Conservation (phyloP, 1,284 basidiomycete genomes). For the Sporisorium scitamineum region DNA sequence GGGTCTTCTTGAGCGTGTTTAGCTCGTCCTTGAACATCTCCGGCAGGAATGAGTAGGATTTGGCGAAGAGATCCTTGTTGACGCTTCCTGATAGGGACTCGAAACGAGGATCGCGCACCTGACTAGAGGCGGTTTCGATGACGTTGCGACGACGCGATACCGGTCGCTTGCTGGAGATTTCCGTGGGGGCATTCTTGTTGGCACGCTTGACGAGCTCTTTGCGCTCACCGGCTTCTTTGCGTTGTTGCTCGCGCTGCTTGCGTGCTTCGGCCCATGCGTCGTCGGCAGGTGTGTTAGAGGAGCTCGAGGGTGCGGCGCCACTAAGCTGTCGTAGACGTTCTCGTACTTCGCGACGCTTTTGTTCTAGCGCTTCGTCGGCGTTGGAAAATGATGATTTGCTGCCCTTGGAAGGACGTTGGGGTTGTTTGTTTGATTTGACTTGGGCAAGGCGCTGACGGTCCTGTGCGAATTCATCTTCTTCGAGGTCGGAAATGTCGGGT, state of each 20-base stretch:
- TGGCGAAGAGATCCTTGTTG: constrained; percentile 77
- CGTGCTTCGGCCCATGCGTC: constrained; percentile 18
- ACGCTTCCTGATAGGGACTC: constrained; percentile 80
- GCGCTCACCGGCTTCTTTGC: constrained; percentile 25
- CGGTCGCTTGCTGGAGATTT: constrained; percentile 85
- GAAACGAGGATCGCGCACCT: constrained; percentile 90
- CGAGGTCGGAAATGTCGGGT: constrained; percentile 41
- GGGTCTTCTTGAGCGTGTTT: constrained; percentile 75
- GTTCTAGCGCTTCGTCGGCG: constrained; percentile 32
- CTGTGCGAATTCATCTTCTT: constrained; percentile 57
- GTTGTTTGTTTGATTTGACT: constrained; percentile 34
- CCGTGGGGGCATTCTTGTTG: constrained; percentile 91
- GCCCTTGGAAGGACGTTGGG: constrained; percentile 6
- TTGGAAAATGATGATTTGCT: not conserved
- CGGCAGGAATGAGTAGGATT: constrained; percentile 83
- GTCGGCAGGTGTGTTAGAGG: constrained; percentile 3
- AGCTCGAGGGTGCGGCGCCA: constrained; percentile 10
- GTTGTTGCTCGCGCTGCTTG: constrained; percentile 15
- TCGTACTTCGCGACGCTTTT: constrained; percentile 34
- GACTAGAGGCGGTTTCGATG: constrained; percentile 77
- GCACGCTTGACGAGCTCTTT: constrained; percentile 73
- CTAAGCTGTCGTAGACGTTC: constrained; percentile 42
- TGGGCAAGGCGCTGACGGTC: constrained; percentile 31
- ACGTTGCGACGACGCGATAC: constrained; percentile 83
- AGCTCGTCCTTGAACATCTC: constrained; percentile 80